phyloP scores from a whole-genome alignment of 2,329 filamentous ascomycete species.

The Tothia fuscella region DNA sequence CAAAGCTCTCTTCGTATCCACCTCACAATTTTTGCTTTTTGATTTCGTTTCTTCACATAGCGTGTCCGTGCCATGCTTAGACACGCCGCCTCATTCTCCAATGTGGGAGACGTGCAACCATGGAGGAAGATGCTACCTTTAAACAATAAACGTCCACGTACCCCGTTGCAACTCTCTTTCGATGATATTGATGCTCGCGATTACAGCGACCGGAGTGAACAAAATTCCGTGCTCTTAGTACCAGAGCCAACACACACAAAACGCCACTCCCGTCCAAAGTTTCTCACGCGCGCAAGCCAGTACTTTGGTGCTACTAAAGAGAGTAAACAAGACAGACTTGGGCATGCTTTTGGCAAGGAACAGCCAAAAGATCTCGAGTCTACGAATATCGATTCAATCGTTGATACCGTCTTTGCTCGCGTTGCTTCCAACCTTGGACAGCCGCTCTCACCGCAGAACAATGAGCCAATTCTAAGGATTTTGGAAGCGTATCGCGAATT shows the following conservation, averaged over 20 bases:
- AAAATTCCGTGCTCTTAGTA: too few species aligned
- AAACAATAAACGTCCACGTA: too few species aligned
- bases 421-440: not conserved
- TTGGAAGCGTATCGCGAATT: constrained; percentile 4
- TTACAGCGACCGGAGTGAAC: too few species aligned
- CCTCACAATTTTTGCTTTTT: too few species aligned
- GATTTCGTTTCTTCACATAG: too few species aligned
- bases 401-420: not conserved
- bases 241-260: constrained; percentile 4
- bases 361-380: not conserved
- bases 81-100: too few species aligned
- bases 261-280: constrained; percentile 6
- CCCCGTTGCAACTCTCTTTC: too few species aligned
- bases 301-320: not conserved
- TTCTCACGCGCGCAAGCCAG: constrained; percentile 7
- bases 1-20: too few species aligned
- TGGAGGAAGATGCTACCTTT: too few species aligned
- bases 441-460: constrained; percentile 9
- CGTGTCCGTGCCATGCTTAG: too few species aligned
- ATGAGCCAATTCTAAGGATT: not conserved
- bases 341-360: not conserved
- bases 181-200: too few species aligned
- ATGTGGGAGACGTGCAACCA: too few species aligned
- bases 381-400: not conserved
- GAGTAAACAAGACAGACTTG: not conserved